Conservation (phyloP, 2,329 filamentous ascomycete genomes). For the Ceratocystis colombiana region DNA sequence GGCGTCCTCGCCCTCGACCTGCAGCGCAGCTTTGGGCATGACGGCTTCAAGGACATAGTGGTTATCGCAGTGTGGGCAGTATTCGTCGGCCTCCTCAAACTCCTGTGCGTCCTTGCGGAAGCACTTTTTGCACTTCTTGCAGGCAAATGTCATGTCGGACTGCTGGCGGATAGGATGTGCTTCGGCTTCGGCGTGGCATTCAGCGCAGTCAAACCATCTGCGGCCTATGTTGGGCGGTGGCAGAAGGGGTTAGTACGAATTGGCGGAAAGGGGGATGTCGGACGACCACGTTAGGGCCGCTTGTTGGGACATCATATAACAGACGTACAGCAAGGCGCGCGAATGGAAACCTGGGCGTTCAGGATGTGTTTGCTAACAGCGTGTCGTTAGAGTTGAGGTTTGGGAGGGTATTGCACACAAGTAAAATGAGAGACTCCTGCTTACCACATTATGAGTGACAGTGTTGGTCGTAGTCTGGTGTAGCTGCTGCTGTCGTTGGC, state of each 20-base stretch:
- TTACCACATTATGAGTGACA: slow-evolving; percentile 34
- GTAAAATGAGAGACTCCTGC: slow-evolving; percentile 15
- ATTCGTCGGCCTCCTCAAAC: slow-evolving; percentile 95
- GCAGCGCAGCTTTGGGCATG: slow-evolving; percentile 69
- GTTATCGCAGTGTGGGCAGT: slow-evolving; percentile 98
- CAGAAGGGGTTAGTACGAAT: background rate
- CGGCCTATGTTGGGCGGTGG: slow-evolving; percentile 45
- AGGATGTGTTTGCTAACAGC: slow-evolving; percentile 79
- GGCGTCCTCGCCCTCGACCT: slow-evolving; percentile 85
- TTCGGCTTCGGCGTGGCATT: slow-evolving; percentile 81
- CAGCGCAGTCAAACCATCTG: slow-evolving; percentile 98
- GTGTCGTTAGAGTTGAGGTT: slow-evolving; percentile 4
- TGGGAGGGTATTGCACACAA: too few species aligned
- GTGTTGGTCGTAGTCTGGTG: background rate
- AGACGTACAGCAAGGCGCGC: slow-evolving; percentile 80
- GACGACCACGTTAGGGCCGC: background rate
- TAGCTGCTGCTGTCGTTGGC: background rate
- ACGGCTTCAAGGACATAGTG: slow-evolving; percentile 89
- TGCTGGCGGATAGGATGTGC: slow-evolving; percentile 64
- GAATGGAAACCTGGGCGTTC: slow-evolving; percentile 94
- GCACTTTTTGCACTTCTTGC: slow-evolving; percentile 98
- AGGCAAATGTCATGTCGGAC: slow-evolving; percentile 86
- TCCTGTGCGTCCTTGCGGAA: slow-evolving; percentile 89
- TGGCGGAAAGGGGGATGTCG: background rate
- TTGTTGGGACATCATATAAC: background rate